Percentiles rank a stretch among this genome's conserved stretches.
Evolutionary conservation across 202 grass and related monocot species (phyloP).

Genomic region (Digitaria exilis): DNA sequence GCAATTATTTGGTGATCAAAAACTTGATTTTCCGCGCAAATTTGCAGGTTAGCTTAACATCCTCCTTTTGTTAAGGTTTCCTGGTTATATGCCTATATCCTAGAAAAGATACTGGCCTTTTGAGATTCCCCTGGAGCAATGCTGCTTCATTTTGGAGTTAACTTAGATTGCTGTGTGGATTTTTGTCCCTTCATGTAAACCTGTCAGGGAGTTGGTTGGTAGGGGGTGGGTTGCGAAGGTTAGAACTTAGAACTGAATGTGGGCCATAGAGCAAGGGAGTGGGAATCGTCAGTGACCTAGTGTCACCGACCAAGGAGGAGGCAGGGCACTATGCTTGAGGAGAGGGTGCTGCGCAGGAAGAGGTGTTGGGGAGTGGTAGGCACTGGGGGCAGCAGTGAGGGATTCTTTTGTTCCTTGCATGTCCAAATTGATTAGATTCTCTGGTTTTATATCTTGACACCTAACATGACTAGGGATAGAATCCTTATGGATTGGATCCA

Average conservation of each 20-base stretch:
- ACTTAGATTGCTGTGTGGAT: not conserved
- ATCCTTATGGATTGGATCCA: not conserved
- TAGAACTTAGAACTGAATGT: no score
- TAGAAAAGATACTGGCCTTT: slow-evolving; percentile 11
- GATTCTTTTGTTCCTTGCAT: not conserved
- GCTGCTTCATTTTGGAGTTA: not conserved
- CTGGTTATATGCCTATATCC: not conserved
- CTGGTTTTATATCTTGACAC: no score
- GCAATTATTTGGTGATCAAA: slow-evolving; percentile 92
- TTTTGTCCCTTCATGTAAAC: slow-evolving; percentile 8
- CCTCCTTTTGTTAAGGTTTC: not conserved
- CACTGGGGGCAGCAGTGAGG: no score
- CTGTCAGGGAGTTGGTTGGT: not conserved
- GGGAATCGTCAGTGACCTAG: no score
- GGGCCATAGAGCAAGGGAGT: not conserved
- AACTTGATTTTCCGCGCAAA: slow-evolving; percentile 77
- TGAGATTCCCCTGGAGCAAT: slow-evolving; percentile 17
- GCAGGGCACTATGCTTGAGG: no score
- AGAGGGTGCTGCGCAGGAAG: no score
- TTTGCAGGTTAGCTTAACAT: slow-evolving; percentile 68
- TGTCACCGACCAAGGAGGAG: no score
- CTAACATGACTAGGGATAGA: not conserved
- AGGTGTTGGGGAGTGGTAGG: no score
- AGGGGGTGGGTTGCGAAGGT: no score
- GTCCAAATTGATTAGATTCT: not conserved